Evolutionary conservation across 768 basidiomycete genomes (phyloP).

Genomic region (Lepiota venenata): DNA sequence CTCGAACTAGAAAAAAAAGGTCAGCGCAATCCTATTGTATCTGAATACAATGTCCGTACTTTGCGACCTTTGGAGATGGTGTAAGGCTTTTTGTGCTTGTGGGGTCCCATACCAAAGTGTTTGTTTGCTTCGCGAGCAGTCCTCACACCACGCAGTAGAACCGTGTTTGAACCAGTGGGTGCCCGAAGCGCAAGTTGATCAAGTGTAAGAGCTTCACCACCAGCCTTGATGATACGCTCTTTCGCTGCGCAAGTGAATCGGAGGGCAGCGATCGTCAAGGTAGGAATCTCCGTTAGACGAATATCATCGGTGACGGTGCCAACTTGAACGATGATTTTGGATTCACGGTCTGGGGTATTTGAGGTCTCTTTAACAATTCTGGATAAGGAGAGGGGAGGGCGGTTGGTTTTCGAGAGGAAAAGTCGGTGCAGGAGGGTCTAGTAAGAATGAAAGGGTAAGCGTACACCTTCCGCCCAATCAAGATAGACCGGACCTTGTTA

Average conservation of each 20-base stretch:
- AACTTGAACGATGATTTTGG: constrained; percentile 87
- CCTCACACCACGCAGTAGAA: constrained; percentile 89
- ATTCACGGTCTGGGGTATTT: constrained; percentile 57
- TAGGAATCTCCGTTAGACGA: constrained; percentile 82
- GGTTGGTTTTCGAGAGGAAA: constrained; percentile 97
- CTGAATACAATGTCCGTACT: constrained; percentile 31
- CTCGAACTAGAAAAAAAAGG: constrained; percentile 67
- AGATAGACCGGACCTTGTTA: constrained; percentile 68
- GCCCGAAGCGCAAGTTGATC: constrained; percentile 95
- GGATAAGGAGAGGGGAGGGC: constrained; percentile 93
- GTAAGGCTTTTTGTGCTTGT: constrained; percentile 99
- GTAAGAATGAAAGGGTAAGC: constrained; percentile 7
- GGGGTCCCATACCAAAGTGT: constrained; percentile 97
- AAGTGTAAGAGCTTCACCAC: constrained; percentile 92
- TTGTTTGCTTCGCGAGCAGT: constrained; percentile 93
- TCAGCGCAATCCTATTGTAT: not conserved
- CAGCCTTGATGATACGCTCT: constrained; percentile 93
- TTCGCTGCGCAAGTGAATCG: constrained; percentile 91
- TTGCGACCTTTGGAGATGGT: constrained; percentile 96
- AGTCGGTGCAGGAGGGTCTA: constrained; percentile 94
- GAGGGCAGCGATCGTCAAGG: constrained; percentile 90
- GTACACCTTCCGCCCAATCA: constrained; percentile 2
- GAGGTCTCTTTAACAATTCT: constrained; percentile 83
- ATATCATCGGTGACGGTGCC: constrained; percentile 95
- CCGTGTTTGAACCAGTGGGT: constrained; percentile 93